Conservation (phyloP, 768 basidiomycete genomes). For the Rhizopogon roseolus region DNA sequence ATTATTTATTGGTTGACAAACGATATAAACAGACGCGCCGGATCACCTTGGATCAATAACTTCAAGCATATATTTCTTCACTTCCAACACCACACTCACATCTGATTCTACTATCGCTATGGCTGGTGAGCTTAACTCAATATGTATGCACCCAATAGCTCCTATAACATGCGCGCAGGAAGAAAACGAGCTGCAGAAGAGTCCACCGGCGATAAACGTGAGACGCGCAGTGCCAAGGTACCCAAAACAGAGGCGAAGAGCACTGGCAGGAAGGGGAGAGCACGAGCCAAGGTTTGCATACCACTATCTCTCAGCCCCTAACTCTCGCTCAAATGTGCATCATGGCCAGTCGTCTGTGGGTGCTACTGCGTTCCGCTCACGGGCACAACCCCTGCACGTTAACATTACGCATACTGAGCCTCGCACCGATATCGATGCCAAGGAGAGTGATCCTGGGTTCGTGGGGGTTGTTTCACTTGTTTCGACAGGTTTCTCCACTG, state of each 20-base stretch:
- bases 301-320: background rate
- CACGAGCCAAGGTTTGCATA: conserved; percentile 40
- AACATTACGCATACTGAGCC: conserved; percentile 65
- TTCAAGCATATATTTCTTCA: background rate
- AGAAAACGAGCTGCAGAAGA: conserved; percentile 45
- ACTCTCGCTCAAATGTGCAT: background rate
- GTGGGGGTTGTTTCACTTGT: conserved; percentile 52
- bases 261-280: conserved; percentile 34
- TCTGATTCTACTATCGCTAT: conserved; percentile 10
- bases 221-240: conserved; percentile 45
- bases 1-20: conserved; percentile 20
- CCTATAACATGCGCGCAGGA: conserved; percentile 19
- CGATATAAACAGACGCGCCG: conserved; percentile 2
- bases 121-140: conserved; percentile 20
- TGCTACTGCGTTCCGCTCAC: conserved; percentile 51
- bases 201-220: conserved; percentile 23
- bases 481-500: conserved; percentile 62
- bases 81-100: conserved; percentile 5
- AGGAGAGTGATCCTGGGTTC: conserved; percentile 52
- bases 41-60: background rate
- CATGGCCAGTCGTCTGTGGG: conserved; percentile 38
- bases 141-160: conserved; percentile 8
- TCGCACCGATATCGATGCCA: conserved; percentile 26
- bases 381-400: conserved; percentile 65
- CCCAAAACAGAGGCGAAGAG: conserved; percentile 42